Base-by-base conservation (phyloP, 306 rosid species). In the Ormosia semicastrata region DNA sequence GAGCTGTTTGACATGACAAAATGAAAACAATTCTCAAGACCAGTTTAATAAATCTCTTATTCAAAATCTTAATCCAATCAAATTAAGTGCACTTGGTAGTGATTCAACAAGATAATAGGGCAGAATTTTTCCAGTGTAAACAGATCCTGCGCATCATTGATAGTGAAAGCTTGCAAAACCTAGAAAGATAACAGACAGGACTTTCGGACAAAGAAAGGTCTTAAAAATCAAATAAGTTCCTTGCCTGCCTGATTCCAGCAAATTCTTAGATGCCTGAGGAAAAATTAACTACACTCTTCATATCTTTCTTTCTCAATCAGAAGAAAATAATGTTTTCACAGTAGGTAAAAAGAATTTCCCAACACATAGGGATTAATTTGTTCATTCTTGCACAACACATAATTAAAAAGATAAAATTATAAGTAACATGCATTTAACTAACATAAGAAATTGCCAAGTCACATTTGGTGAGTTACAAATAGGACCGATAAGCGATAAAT, bases 1-100 rank as follows among this genome's bases (percentile, higher is more conserved):
- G 68, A 86, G 80, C 94, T 89, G 91, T 68, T 85, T 82, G 49
- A 81, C 75, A 88, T 69, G 58, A 77, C 73, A 67, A 81, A 53
- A 65, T 24, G 32, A 84, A 84, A 75, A 87, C 36, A 81, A 58
- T 53, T 74, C 69, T 81, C 78, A 76, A 57, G 32, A 71, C 40
- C 60, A 73, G 18, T 44, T 67, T 50, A 64, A 14, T 40, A 71
- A 37, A 81, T 66, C 15, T 66, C 75, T 73, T 37, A 50, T 58
- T 52, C 73, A 74, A 74, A 87, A 60, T 63, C 39, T 2, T 63
- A 57, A 75, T 30, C 66, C 72, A 80, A 78, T 85, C 43, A 71
- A 71, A 40, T 13, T 66, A 75, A 78, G 58, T 71, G 75, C 66
- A 87, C 53, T 70, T 79, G 65, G 15, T 8, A 64, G 63, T 70